A percentile compares a stretch with the other conserved stretches of the same genome.
phyloP scores from a whole-genome alignment of 176 grass and related monocot genomes.

The Oropetium thomaeum region DNA sequence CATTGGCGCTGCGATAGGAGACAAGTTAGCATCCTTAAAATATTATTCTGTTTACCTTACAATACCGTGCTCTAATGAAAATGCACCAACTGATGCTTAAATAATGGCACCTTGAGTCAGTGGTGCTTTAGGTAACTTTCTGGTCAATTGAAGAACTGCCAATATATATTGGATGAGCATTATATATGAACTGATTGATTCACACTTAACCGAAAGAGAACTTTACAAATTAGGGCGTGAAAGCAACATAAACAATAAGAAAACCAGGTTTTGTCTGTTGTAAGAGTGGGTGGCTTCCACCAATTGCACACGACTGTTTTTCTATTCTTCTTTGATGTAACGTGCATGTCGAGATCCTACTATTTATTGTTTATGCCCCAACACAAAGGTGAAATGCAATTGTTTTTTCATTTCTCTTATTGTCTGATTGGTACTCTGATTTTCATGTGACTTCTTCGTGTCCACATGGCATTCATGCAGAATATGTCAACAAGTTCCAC shows the following conservation, averaged over 20 bases:
- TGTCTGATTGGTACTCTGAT: neutral
- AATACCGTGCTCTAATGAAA: constrained; percentile 26
- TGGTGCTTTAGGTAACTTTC: constrained; percentile 41
- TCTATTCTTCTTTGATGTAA: constrained; percentile 49
- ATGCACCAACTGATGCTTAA: constrained; percentile 22
- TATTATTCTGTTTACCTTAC: constrained; percentile 32
- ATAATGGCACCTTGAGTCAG: constrained; percentile 25
- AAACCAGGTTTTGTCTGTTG: constrained; percentile 36
- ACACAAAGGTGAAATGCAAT: neutral
- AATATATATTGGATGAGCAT: constrained; percentile 24
- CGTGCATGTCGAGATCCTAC: constrained; percentile 13
- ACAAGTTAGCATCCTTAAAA: constrained; percentile 32
- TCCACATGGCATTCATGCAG: constrained; percentile 46
- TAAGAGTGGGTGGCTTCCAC: constrained; percentile 52
- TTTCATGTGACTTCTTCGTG: constrained; percentile 3
- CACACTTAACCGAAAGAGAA: constrained; percentile 34
- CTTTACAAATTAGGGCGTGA: constrained; percentile 35
- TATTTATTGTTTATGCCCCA: constrained; percentile 7
- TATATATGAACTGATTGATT: constrained; percentile 16
- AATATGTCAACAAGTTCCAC: constrained; percentile 46
- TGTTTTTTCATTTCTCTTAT: neutral
- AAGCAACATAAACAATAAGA: constrained; percentile 46
- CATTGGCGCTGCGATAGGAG: constrained; percentile 21
- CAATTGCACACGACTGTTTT: constrained; percentile 39
- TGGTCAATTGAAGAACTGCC: constrained; percentile 44